A percentile compares a stretch with the other conserved stretches of the same genome.
phyloP scores from a whole-genome alignment of 2,329 filamentous ascomycete genomes.

The Pestalotiopsis sp. region DNA sequence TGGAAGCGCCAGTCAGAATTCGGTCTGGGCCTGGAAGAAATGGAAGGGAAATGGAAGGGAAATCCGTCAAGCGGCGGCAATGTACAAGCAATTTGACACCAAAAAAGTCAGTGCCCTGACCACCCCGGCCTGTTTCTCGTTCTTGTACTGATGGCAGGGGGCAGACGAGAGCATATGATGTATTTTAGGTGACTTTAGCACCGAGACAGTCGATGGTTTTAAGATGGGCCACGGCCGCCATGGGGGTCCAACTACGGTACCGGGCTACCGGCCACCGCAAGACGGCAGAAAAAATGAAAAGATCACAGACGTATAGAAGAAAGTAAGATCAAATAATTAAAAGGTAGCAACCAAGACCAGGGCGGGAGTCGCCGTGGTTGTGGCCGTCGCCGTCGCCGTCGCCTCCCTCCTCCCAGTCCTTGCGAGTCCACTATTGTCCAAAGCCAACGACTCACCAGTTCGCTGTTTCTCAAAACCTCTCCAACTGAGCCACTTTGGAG shows the following conservation, averaged over 20 bases:
- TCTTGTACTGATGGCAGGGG: background rate
- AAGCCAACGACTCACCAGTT: background rate
- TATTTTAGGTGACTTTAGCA: conserved; percentile 12
- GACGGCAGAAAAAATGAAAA: background rate
- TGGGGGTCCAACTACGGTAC: background rate
- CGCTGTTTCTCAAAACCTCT: background rate
- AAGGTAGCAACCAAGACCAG: background rate
- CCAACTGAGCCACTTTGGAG: background rate
- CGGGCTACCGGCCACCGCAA: background rate
- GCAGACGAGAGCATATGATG: conserved; percentile 7
- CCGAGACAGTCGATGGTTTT: conserved; percentile 1
- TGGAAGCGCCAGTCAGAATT: background rate
- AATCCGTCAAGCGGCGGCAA: background rate
- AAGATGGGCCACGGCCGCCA: background rate
- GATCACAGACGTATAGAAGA: background rate
- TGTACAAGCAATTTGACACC: background rate
- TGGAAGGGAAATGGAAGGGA: background rate
- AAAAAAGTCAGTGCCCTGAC: background rate
- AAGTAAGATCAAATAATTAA: background rate
- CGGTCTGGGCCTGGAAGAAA: background rate
- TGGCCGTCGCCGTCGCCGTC: background rate
- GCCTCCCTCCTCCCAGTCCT: background rate
- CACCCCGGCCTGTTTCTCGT: background rate
- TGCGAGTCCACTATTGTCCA: too few relatives aligned
- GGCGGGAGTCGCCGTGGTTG: background rate